Percentiles rank a stretch among this genome's conserved stretches.
These are phyloP conservation scores for Apodospora peruviana DNA, from an alignment of 495 filamentous ascomycete genomes.

Conservation along the genomic window DNA sequence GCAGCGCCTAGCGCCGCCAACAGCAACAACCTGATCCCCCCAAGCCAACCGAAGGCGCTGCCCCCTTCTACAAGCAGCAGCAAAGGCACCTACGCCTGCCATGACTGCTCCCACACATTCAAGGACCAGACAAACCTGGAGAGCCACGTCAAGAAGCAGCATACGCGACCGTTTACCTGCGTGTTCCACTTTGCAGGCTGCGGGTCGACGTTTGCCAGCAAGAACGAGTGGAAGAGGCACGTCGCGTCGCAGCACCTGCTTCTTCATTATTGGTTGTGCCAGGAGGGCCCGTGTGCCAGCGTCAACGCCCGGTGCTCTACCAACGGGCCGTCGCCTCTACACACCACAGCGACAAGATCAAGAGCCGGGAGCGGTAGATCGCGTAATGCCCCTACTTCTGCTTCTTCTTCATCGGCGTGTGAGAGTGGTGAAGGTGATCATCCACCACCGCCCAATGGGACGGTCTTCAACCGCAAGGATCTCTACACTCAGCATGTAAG, in stretches of 20 bases:
- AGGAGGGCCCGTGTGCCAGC: constrained; percentile 54
- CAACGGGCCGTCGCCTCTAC: neutral
- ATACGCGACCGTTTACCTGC: constrained; percentile 68
- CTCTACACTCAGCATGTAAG: constrained; percentile 85
- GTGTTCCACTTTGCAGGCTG: constrained; percentile 76
- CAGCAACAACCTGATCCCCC: neutral
- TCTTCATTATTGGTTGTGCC: constrained; percentile 75
- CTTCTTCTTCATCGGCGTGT: neutral
- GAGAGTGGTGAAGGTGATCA: neutral
- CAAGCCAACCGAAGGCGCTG: neutral
- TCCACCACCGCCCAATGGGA: constrained; percentile 30
- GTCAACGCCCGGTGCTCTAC: constrained; percentile 12
- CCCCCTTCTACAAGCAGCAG: neutral
- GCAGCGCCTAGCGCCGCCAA: neutral
- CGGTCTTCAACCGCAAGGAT: constrained; percentile 89
- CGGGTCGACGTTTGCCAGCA: constrained; percentile 66
- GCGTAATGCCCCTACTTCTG: neutral
- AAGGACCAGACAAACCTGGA: constrained; percentile 34
- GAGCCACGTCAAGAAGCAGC: constrained; percentile 45
- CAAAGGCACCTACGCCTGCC: constrained; percentile 9
- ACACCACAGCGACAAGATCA: constrained; percentile 4
- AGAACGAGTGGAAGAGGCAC: constrained; percentile 95
- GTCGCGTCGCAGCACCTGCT: constrained; percentile 76
- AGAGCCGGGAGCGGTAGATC: constrained; percentile 1
- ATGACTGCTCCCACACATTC: constrained; percentile 27